Base-by-base conservation (phyloP, 2,329 filamentous ascomycete species). In the Scortechinia acanthostroma region DNA sequence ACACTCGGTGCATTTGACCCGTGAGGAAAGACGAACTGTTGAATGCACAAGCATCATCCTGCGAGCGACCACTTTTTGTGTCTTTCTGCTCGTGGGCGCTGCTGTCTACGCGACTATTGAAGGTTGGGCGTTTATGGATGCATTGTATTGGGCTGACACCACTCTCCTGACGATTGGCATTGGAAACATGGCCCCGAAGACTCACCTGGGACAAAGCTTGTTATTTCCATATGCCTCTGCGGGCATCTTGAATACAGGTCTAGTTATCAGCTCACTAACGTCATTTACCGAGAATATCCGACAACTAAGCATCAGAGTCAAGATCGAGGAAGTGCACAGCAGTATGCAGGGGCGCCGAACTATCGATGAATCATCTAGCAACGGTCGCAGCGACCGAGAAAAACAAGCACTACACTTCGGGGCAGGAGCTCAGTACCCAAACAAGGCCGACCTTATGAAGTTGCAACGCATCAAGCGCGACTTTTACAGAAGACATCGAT, bases 191-290 rank as follows among this genome's bases (percentile, higher is more conserved):
- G 25, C 25, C n/a, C 25, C 25, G 25, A n/a, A 10, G n/a, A 30
- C 25, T 10, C 25, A 73, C 42, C 51, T 74, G 1, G 68, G 66
- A 1, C 65, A 74, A 44, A 77, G 77, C 1, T 59, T 83, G 4
- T 62, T 82, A n/a, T 77, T 82, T 47, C 79, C 79, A 0, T 83
- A 77, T 52, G 74, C 78, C 1, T 73, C 82, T 1, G 73, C 76
- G 14, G 79, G 79, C 3, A 80, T 77, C 46, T 73, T 83, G 40
- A 80, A 78, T 51, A 65, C 83, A 0, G 79, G 76, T 64, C 63
- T 83, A 19, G 72, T 82, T 45, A 73, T 83, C 2, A 70, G 69
- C 6, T 77, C 73, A 44, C n/a, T n/a, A n/a, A n/a, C n/a, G n/a
- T n/a, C n/a, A n/a, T n/a, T n/a, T n/a, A n/a, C n/a, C n/a, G n/a